These are phyloP conservation scores for Poa annua DNA, from an alignment of 176 grass and related monocot genomes.

Conservation along the genomic window DNA sequence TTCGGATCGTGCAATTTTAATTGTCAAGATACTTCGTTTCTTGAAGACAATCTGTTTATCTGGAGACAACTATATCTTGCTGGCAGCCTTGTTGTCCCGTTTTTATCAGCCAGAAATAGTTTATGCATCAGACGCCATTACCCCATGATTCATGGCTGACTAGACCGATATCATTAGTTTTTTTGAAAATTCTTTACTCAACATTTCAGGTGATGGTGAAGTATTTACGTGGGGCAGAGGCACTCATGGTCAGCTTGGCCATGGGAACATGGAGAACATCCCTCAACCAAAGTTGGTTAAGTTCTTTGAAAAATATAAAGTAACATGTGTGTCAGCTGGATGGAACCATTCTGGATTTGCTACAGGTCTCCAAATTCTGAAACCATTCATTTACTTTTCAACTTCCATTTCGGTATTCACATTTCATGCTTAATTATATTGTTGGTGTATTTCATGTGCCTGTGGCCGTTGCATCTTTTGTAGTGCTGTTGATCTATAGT, in stretches of 20 bases:
- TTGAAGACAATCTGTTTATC: slow-evolving; percentile 11
- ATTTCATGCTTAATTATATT: slow-evolving; percentile 8
- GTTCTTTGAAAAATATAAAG: slow-evolving; percentile 64
- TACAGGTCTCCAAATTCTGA: slow-evolving; percentile 68
- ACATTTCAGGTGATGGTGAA: slow-evolving; percentile 72
- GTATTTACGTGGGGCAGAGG: slow-evolving; percentile 90
- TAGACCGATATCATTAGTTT: not conserved
- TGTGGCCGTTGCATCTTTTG: not conserved
- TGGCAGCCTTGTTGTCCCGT: not conserved
- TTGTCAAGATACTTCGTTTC: not conserved
- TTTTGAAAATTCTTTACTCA: slow-evolving; percentile 17
- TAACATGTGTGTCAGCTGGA: slow-evolving; percentile 79
- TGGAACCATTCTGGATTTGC: slow-evolving; percentile 98
- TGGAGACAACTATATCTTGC: not conserved
- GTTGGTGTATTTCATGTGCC: not conserved
- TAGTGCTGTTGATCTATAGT: not conserved
- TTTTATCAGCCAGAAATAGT: slow-evolving; percentile 16
- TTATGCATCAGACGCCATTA: not conserved
- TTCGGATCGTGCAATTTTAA: not conserved
- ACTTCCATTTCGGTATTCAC: not conserved
- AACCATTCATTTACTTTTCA: slow-evolving; percentile 24
- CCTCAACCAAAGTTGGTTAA: slow-evolving; percentile 59
- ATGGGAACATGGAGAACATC: slow-evolving; percentile 59
- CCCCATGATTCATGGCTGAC: not conserved
- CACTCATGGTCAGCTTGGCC: slow-evolving; percentile 82